These are phyloP conservation scores for Clohesyomyces aquaticus DNA, from an alignment of 495 filamentous ascomycete genomes.

Conservation along the genomic window DNA sequence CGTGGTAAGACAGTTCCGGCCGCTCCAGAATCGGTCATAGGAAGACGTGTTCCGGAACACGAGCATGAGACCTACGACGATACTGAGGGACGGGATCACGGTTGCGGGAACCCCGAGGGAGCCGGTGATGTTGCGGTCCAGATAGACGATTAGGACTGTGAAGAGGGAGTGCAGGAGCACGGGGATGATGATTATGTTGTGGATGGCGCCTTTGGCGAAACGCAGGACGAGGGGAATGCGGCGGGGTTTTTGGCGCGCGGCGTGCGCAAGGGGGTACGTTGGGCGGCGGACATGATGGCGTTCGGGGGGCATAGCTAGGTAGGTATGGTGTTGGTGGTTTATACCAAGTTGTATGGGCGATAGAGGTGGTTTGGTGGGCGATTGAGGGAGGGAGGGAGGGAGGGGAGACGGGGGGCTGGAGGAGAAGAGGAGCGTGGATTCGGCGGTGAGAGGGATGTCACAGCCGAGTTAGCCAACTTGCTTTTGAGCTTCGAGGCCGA, in stretches of 20 bases:
- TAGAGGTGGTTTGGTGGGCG: neutral
- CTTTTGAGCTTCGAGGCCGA: neutral
- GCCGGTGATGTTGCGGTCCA: constrained; percentile 60
- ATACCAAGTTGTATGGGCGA: too few species aligned
- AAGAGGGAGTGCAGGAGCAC: constrained; percentile 68
- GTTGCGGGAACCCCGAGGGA: constrained; percentile 64
- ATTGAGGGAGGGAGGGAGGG: neutral
- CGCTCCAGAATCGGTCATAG: constrained; percentile 76
- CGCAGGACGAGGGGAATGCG: constrained; percentile 74
- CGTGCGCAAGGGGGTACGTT: constrained; percentile 56
- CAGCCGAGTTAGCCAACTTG: neutral
- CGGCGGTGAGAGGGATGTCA: constrained; percentile 2
- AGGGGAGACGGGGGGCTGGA: neutral
- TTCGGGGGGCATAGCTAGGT: constrained; percentile 19
- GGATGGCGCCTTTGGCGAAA: constrained; percentile 77
- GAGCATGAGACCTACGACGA: constrained; percentile 80
- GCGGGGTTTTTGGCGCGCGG: constrained; percentile 61
- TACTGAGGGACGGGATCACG: constrained; percentile 76
- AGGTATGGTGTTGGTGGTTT: neutral
- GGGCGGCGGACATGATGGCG: constrained; percentile 32
- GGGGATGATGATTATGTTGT: constrained; percentile 65
- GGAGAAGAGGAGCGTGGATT: neutral
- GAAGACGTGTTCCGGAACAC: constrained; percentile 76
- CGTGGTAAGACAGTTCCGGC: constrained; percentile 61
- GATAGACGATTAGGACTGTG: constrained; percentile 63